These are phyloP conservation scores for Rhodomyrtus tomentosa DNA, from an alignment of 345 rosid genomes.

Conservation along the genomic window DNA sequence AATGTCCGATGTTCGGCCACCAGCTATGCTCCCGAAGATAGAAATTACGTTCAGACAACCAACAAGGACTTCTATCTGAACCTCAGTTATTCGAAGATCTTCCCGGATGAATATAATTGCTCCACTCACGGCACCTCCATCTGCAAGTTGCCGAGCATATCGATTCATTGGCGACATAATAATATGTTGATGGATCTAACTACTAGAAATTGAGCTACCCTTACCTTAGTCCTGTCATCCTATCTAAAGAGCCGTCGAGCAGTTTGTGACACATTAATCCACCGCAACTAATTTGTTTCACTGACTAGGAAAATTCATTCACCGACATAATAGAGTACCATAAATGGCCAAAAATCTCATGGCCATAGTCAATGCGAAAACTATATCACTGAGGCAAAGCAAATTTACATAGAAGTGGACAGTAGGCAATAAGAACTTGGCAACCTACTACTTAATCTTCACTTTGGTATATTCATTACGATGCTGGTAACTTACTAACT, in stretches of 20 bases:
- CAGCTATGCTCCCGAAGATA: slow-evolving; percentile 74
- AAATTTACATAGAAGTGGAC: background rate
- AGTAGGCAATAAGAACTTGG: background rate
- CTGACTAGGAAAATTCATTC: background rate
- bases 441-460: background rate
- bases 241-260: background rate
- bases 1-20: slow-evolving; percentile 71
- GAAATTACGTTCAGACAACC: slow-evolving; percentile 73
- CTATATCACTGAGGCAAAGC: background rate
- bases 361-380: background rate
- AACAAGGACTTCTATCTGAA: slow-evolving; percentile 68
- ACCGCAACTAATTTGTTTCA: background rate
- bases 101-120: slow-evolving; percentile 81
- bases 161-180: fast-evolving
- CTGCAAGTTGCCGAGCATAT: slow-evolving; percentile 24
- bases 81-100: slow-evolving; percentile 65
- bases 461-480: background rate
- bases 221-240: background rate
- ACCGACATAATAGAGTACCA: background rate
- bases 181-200: background rate
- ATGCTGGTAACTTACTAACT: background rate
- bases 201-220: background rate
- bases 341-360: background rate
- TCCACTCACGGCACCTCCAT: slow-evolving; percentile 96
- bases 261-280: background rate